phyloP scores from a whole-genome alignment of 2,329 filamentous ascomycete species.

The Fusarium piperis region DNA sequence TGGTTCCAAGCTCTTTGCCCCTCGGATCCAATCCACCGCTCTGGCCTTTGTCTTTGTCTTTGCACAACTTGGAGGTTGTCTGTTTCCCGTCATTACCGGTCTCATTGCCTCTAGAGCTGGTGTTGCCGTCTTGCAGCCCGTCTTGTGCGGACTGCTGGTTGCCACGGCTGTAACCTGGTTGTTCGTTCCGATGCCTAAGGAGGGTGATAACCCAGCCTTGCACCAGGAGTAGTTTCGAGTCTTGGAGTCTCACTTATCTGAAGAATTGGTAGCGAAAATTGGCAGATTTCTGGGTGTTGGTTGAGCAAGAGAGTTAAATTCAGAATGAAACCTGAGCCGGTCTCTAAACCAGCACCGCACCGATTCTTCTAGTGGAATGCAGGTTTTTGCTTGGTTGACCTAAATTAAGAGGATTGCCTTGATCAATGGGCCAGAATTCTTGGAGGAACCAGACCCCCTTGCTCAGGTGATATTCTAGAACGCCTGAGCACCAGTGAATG shows the following conservation, averaged over 20 bases:
- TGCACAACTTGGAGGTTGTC: constrained; percentile 63
- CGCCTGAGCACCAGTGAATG: no score
- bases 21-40: constrained; percentile 48
- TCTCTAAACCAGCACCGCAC: no score
- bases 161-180: constrained; percentile 60
- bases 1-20: constrained; percentile 60
- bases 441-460: no score
- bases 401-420: no score
- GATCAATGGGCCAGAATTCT: no score
- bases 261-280: neutral
- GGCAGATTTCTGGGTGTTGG: neutral
- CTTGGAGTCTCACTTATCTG: neutral
- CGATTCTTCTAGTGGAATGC: no score
- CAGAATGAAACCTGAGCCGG: neutral
- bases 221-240: constrained; percentile 45
- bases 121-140: constrained; percentile 61
- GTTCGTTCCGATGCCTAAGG: constrained; percentile 52
- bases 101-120: constrained; percentile 57
- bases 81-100: constrained; percentile 66
- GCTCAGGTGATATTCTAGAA: no score
- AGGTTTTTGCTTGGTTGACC: no score
- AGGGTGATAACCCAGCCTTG: constrained; percentile 42
- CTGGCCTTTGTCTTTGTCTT: constrained; percentile 64
- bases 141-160: constrained; percentile 58
- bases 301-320: neutral